Percentiles rank a stretch among this genome's conserved stretches.
Conservation (phyloP, 352 stramenopile genomes). For the Phytophthora pini region DNA sequence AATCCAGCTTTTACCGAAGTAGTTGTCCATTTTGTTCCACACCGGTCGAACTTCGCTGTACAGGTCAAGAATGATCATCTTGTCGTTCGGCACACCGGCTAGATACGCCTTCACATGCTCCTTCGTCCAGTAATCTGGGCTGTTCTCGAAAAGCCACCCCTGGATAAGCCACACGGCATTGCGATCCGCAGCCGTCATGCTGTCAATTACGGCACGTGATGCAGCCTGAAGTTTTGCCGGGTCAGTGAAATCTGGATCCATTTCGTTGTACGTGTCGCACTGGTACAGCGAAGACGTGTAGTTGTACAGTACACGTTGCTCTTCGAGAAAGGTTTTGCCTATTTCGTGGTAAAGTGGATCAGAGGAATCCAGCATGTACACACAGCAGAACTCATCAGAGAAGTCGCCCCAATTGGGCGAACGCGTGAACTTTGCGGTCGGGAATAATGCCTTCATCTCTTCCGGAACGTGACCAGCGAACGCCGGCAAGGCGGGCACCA, state of each 20-base stretch:
- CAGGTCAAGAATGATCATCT: conserved; percentile 80
- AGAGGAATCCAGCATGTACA: conserved; percentile 83
- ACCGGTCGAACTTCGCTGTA: conserved; percentile 77
- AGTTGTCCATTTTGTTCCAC: conserved; percentile 80
- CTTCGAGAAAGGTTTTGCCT: conserved; percentile 76
- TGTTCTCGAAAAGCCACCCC: conserved; percentile 77
- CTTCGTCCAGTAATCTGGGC: conserved; percentile 65
- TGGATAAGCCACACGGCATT: conserved; percentile 88
- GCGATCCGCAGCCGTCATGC: conserved; percentile 71
- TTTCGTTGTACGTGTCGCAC: conserved; percentile 85
- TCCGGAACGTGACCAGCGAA: conserved; percentile 91
- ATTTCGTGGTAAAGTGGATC: conserved; percentile 87
- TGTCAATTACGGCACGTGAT: conserved; percentile 71
- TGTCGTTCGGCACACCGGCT: conserved; percentile 56
- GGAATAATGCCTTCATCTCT: conserved; percentile 73
- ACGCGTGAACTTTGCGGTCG: conserved; percentile 78
- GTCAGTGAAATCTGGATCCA: conserved; percentile 72
- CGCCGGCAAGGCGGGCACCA: conserved; percentile 88
- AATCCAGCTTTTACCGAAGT: conserved; percentile 85
- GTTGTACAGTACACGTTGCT: conserved; percentile 62
- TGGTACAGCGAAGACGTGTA: conserved; percentile 83
- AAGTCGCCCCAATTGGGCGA: conserved; percentile 86
- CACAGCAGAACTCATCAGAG: conserved; percentile 79
- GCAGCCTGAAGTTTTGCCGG: conserved; percentile 46
- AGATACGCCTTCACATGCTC: conserved; percentile 63